Conservation (phyloP, 2,329 filamentous ascomycete genomes). For the Fusarium tricinctum region DNA sequence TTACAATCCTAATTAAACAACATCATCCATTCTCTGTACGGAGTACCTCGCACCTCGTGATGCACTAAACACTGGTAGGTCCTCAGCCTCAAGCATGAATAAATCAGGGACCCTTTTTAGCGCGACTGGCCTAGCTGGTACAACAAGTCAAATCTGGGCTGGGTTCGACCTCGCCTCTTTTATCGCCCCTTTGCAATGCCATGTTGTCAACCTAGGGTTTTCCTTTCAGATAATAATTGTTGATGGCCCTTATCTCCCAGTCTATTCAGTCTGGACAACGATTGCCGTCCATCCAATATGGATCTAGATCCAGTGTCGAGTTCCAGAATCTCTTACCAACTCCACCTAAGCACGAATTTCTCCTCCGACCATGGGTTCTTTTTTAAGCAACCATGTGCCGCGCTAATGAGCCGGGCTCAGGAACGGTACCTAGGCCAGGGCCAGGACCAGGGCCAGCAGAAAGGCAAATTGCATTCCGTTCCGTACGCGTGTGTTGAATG, state of each 20-base stretch:
- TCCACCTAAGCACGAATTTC: constrained; percentile 20
- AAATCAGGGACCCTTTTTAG: constrained; percentile 4
- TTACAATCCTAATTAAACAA: constrained; percentile 10
- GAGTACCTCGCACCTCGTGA: constrained; percentile 14
- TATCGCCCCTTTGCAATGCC: constrained; percentile 26
- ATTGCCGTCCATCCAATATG: constrained; percentile 24
- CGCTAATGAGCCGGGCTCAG: constrained; percentile 17
- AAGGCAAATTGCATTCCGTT: constrained; percentile 32
- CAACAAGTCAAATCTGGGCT: constrained; percentile 10
- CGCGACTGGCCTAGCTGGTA: background rate
- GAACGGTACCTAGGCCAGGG: background rate
- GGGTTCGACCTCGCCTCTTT: constrained; percentile 37
- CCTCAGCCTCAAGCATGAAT: constrained; percentile 5
- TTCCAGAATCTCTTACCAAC: constrained; percentile 1
- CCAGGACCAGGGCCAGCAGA: background rate
- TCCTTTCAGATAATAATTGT: background rate
- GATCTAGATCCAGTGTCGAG: constrained; percentile 21
- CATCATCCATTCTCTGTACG: background rate
- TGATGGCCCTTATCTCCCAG: background rate
- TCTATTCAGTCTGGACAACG: constrained; percentile 18
- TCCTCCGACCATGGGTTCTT: constrained; percentile 30
- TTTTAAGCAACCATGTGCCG: constrained; percentile 44
- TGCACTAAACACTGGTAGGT: constrained; percentile 18
- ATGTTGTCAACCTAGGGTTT: constrained; percentile 21
- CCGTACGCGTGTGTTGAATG: constrained; percentile 21